phyloP scores from a whole-genome alignment of 352 stramenopile genomes.

The Peronosclerospora sorghi region DNA sequence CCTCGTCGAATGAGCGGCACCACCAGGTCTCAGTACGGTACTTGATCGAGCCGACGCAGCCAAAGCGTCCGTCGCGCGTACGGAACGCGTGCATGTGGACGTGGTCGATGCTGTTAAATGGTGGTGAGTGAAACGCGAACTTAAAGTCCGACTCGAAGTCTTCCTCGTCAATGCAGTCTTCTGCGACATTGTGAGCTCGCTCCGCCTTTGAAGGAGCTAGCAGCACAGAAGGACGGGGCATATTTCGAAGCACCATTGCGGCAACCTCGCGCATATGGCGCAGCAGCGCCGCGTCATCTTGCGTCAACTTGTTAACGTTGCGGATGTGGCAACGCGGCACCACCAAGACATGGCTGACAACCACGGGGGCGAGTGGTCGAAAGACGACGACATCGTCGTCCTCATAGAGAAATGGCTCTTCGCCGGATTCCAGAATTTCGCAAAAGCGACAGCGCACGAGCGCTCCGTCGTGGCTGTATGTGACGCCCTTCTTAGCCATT shows the following conservation, averaged over 20 bases:
- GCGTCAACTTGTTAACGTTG: constrained; percentile 74
- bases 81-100: constrained; percentile 85
- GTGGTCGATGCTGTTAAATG: constrained; percentile 86
- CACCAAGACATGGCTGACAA: constrained; percentile 67
- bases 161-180: constrained; percentile 11
- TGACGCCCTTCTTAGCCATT: constrained; percentile 63
- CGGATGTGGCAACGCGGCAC: constrained; percentile 76
- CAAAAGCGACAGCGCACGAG: constrained; percentile 75
- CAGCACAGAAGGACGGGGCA: constrained; percentile 17
- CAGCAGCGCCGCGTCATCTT: constrained; percentile 45
- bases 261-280: constrained; percentile 62
- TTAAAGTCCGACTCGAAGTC: constrained; percentile 42
- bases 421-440: constrained; percentile 53
- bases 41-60: constrained; percentile 67
- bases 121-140: constrained; percentile 74
- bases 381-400: constrained; percentile 72
- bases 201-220: constrained; percentile 12
- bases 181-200: constrained; percentile 5
- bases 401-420: constrained; percentile 72
- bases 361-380: constrained; percentile 53
- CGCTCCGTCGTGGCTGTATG: constrained; percentile 46
- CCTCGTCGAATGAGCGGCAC: constrained; percentile 72
- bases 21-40: constrained; percentile 82
- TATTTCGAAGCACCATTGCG: constrained; percentile 33
- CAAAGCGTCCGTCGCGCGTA: constrained; percentile 40